These are phyloP conservation scores for Cytospora leucostoma DNA, from an alignment of 2,329 filamentous ascomycete species.

Conservation along the genomic window DNA sequence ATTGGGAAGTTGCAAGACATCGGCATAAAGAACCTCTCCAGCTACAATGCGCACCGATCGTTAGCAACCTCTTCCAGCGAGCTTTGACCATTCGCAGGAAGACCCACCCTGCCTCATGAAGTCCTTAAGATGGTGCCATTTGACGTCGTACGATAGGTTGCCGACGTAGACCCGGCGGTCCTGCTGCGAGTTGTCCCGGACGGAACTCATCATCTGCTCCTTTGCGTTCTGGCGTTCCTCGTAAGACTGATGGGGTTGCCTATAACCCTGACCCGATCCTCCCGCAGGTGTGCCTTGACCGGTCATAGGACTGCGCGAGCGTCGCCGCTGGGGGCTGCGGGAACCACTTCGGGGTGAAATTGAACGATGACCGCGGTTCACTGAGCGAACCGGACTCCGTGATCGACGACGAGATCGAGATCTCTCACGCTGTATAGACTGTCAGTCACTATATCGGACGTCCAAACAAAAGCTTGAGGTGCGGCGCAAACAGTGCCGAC, in stretches of 20 bases:
- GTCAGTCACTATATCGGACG: constrained; percentile 35
- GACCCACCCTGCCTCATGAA: constrained; percentile 98
- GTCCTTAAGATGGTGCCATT: constrained; percentile 99
- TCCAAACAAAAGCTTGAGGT: not conserved
- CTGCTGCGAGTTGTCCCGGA: constrained; percentile 94
- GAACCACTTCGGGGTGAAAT: constrained; percentile 39
- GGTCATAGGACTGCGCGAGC: constrained; percentile 87
- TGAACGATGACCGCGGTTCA: constrained; percentile 72
- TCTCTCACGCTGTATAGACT: constrained; percentile 70
- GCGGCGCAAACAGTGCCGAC: not conserved
- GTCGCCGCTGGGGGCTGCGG: constrained; percentile 62
- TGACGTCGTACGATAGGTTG: constrained; percentile 98
- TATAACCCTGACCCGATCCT: constrained; percentile 68
- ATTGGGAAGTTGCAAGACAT: constrained; percentile 99
- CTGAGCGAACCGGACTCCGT: constrained; percentile 72
- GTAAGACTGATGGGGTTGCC: constrained; percentile 71
- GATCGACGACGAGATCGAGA: constrained; percentile 80
- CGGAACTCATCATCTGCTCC: constrained; percentile 94
- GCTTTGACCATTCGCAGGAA: constrained; percentile 25
- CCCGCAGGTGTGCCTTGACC: constrained; percentile 67
- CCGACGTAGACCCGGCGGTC: constrained; percentile 99
- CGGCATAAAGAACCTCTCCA: constrained; percentile 98
- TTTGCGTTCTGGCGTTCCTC: constrained; percentile 83
- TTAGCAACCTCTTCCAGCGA: constrained; percentile 40
- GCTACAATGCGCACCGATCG: constrained; percentile 57